phyloP scores from a whole-genome alignment of 1,139 yeast genomes.

The Blastobotrys ciferrii region DNA sequence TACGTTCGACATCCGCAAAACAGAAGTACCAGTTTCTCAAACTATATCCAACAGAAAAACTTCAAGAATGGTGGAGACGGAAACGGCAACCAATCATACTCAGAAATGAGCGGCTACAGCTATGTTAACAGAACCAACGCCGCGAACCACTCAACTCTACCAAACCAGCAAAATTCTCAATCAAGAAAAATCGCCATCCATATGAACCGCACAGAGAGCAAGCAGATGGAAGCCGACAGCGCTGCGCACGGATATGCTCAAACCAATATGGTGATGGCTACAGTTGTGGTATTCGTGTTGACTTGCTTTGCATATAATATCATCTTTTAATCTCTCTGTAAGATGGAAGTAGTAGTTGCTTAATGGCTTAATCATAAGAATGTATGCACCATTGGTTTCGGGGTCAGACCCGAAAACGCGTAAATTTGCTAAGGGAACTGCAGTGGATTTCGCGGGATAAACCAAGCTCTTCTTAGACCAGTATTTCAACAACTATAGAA shows the following conservation, averaged over 20 bases:
- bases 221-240: conserved; percentile 4
- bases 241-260: neutral
- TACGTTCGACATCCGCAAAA: neutral
- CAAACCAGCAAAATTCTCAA: neutral
- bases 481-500: too few species aligned
- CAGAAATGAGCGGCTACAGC: neutral
- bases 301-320: conserved; percentile 1
- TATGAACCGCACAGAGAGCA: conserved; percentile 1
- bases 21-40: conserved; percentile 4
- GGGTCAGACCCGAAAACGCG: too few species aligned
- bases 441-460: too few species aligned
- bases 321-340: neutral
- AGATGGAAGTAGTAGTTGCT: too few species aligned
- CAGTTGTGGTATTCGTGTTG: conserved; percentile 8
- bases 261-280: conserved; percentile 1
- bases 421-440: too few species aligned
- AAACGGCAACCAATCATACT: neutral
- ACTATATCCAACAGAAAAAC: neutral
- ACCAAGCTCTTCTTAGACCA: too few species aligned
- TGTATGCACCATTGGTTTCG: too few species aligned
- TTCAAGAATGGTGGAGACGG: neutral
- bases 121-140: neutral
- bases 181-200: neutral
- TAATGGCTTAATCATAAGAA: neutral
- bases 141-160: neutral